Conservation (phyloP, 306 rosid species). For the Crataegus laevigata region DNA sequence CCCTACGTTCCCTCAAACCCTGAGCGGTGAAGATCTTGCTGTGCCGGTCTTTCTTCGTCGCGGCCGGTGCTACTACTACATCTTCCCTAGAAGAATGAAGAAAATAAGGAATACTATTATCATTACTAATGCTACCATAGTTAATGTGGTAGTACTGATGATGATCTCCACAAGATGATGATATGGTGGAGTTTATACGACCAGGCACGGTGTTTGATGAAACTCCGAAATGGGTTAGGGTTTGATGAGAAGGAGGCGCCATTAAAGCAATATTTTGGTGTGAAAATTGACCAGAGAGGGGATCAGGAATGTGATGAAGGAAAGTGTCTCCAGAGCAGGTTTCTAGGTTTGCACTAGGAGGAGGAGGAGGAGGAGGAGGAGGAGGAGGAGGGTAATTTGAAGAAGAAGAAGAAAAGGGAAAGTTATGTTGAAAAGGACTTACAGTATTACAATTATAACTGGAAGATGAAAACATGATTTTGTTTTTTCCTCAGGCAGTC, state of each 20-base stretch:
- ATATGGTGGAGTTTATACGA: background rate
- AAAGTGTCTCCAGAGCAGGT: conserved; percentile 8
- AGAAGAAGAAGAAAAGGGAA: conserved; percentile 39
- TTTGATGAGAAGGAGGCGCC: background rate
- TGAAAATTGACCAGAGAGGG: conserved; percentile 27
- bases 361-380: no score
- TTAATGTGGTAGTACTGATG: background rate
- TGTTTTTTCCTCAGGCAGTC: background rate
- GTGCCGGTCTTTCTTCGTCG: conserved; percentile 68
- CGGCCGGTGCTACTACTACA: background rate
- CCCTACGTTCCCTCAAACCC: conserved; percentile 83
- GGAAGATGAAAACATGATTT: conserved; percentile 57
- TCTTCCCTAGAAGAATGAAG: conserved; percentile 18
- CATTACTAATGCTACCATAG: background rate
- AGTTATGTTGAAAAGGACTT: conserved; percentile 39
- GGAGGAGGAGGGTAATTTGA: conserved; percentile 17
- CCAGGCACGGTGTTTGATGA: background rate
- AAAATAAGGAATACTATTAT: conserved; percentile 21
- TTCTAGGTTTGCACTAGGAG: conserved; percentile 21
- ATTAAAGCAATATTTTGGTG: conserved; percentile 15
- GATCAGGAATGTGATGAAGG: conserved; percentile 25
- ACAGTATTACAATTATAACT: conserved; percentile 2
- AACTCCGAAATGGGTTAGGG: background rate
- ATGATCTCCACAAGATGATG: background rate
- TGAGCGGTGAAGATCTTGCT: conserved; percentile 94